Conservation (phyloP, 2,329 filamentous ascomycete genomes). For the Hymenoscyphus repandus region DNA sequence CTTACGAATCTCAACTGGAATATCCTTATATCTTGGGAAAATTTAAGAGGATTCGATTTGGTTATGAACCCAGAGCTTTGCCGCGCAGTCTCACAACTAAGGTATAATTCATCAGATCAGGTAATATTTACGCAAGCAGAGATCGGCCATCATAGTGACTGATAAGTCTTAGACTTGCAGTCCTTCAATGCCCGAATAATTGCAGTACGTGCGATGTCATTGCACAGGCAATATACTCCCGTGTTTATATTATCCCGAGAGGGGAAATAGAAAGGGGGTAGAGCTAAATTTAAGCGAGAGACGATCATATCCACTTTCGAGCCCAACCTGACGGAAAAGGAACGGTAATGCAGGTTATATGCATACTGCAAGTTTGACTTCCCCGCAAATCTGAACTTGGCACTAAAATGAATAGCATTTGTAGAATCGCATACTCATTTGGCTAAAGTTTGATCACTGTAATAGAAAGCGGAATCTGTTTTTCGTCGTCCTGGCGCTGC, state of each 20-base stretch:
- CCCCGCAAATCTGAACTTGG: neutral
- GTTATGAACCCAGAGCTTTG: too few species aligned
- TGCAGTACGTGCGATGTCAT: neutral
- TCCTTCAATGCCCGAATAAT: neutral
- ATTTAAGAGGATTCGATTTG: too few species aligned
- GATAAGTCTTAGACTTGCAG: neutral
- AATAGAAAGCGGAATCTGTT: too few species aligned
- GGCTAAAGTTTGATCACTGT: neutral
- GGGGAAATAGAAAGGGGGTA: neutral
- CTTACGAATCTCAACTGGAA: too few species aligned
- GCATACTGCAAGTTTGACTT: neutral
- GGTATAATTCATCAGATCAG: neutral
- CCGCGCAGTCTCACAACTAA: too few species aligned
- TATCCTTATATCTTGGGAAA: too few species aligned
- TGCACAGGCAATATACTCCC: neutral
- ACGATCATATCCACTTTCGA: neutral
- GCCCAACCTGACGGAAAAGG: neutral
- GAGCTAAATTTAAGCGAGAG: neutral
- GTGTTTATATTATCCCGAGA: neutral
- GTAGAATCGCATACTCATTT: neutral
- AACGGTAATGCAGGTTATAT: constrained; percentile 3
- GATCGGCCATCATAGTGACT: neutral
- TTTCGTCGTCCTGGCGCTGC: too few species aligned
- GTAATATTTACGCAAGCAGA: neutral
- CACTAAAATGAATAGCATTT: neutral